Evolutionary conservation across 305 asterid species (phyloP), one percentile per base, ranked within the genome.

Genomic region (Petunia hybrid): DNA sequence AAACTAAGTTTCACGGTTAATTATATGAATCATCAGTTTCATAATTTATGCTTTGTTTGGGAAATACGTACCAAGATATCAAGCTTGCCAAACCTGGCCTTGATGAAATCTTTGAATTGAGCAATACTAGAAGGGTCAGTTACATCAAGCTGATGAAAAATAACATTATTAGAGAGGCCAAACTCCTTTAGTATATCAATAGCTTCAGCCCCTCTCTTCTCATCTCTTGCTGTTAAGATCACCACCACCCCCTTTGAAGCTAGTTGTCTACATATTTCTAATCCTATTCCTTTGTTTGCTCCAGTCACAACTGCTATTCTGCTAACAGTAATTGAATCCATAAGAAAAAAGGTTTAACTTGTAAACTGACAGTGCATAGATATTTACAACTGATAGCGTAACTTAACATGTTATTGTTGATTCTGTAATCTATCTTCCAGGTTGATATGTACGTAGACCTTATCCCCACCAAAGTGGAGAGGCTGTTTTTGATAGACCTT

Each of bases 91-190:
- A 77, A 84, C 2, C 53, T 57, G 2, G 46, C 8, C 43, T 80
- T 76, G 82, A 84, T 62, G 59, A 84, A 80, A 36, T 67, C 9
- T 31, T 13, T 56, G n/a, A 84, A 53, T 45, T 48, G 5, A n/a
- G 35, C 64, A 39, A 84, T 56, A 51, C 59, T 77, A 4, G 46
- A 46, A 45, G 46, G 35, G 71, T 80, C 69, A 14, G 74, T 35
- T 4, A 81, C 84, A 84, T 77, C 84, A 80, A 84, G 83, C 75
- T 69, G 71, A 36, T 80, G 84, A 77, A 84, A 80, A 36, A 76
- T 57, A 16, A 76, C 16, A 43, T 83, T 8, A 48, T 84, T 48
- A 4, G 84, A 80, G n/a, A 75, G 62, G 53, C 46, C 84, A 57
- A 2, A 8, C 6, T 16, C 75, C 48, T 76, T 80, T 42, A 80